Base-by-base conservation (phyloP, 345 rosid genomes). In the Moricandia moricandioides region DNA sequence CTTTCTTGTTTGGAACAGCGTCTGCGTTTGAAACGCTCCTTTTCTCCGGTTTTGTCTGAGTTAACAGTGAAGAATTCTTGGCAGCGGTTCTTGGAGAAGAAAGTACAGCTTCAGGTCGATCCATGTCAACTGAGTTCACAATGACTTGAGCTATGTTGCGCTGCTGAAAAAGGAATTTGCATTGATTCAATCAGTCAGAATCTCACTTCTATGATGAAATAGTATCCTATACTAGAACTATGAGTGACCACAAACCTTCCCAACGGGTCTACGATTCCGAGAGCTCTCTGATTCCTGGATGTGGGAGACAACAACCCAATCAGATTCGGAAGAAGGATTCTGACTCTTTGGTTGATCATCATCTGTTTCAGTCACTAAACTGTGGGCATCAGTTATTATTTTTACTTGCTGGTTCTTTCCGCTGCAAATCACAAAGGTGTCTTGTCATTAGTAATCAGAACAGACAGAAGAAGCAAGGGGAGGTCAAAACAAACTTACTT, bases 71-170 rank as follows among this genome's bases (percentile, higher is more conserved):
- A 12, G 70, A 54, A 83, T 76, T 76, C 71, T 78, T 79, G 18
- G 81, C 74, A 64, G 86, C 81, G 75, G 81, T 86, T 73, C 82
- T 82, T 7, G 87, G 82, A 73, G 96, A 86, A 54, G 89, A 72
- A 49, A 85, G 81, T 67, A 82, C 79, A 70, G 83, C 96, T 83
- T 82, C 87, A 59, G 86, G 77, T 74, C 84, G 86, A 75, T 84
- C 93, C 69, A 78, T 71, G 73, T 88, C 91, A 30, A 65, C 71
- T 14, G 62, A 34, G 61, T 77, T 77, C 54, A 34, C 65, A 33
- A 18, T 37, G 54, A 24, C 37, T 71, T 71, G 80, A 56, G 34
- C 61, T 27, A 7, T 17, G 45, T 58, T 71, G 55, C 18, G 67
- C 34, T 71, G 67, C 80, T 77, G 80, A 34, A 56, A 64, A 37